Conservation (phyloP, 768 basidiomycete genomes). For the Xerocomellus intermedius region DNA sequence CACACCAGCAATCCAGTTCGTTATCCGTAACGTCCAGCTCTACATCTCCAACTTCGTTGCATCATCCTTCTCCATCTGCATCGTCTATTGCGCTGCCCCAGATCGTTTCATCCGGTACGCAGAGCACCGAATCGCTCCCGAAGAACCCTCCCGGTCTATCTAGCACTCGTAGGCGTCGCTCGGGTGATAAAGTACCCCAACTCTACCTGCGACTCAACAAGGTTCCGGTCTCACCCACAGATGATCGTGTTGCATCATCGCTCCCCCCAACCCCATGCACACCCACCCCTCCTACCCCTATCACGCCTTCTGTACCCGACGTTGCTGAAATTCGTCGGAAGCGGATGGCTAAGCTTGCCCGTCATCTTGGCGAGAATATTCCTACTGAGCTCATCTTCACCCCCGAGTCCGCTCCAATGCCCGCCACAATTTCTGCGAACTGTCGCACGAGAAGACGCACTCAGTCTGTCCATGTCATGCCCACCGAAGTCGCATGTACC, state of each 20-base stretch:
- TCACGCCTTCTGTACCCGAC: slow-evolving; percentile 23
- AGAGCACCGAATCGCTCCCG: slow-evolving; percentile 10
- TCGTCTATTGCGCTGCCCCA: slow-evolving; percentile 18
- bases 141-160: slow-evolving; percentile 22
- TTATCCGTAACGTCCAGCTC: slow-evolving; percentile 22
- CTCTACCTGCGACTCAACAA: slow-evolving; percentile 26
- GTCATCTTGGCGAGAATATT: slow-evolving; percentile 58
- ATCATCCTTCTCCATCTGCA: slow-evolving; percentile 12
- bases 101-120: background rate
- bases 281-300: slow-evolving; percentile 18
- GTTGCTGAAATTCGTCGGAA: slow-evolving; percentile 39
- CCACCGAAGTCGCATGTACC: background rate
- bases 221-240: slow-evolving; percentile 8
- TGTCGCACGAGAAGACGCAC: slow-evolving; percentile 7
- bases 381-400: slow-evolving; percentile 53
- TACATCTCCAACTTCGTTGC: slow-evolving; percentile 7
- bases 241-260: slow-evolving; percentile 2
- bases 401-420: slow-evolving; percentile 3
- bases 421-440: background rate
- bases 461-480: slow-evolving; percentile 15
- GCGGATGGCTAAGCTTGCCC: slow-evolving; percentile 56
- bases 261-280: slow-evolving; percentile 14
- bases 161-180: slow-evolving; percentile 7
- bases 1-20: slow-evolving; percentile 19
- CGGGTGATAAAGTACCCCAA: slow-evolving; percentile 16